Conservation (phyloP, 148 eudicot species). For the Drosera capensis region DNA sequence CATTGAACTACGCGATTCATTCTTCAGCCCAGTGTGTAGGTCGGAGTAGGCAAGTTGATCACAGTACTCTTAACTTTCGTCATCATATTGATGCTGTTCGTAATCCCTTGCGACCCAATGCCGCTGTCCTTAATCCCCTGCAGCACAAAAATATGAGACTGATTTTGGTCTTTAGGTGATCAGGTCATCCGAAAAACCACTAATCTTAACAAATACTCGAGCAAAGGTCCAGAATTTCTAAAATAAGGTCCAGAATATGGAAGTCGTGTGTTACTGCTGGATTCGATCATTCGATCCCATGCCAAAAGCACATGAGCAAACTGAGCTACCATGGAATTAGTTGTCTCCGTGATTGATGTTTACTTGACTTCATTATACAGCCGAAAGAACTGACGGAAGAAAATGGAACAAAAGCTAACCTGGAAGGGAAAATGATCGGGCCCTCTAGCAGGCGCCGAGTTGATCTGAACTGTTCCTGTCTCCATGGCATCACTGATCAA, state of each 20-base stretch:
- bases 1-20: neutral
- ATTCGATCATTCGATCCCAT: no score
- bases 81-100: constrained; percentile 97
- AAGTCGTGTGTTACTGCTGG: no score
- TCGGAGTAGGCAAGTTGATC: constrained; percentile 82
- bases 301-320: no score
- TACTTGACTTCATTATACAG: neutral
- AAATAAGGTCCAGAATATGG: no score
- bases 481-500: constrained; percentile 97
- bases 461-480: constrained; percentile 89
- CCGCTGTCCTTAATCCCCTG: constrained; percentile 99
- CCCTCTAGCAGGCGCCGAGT: constrained; percentile 97
- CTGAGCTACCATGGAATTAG: neutral
- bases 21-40: constrained; percentile 75
- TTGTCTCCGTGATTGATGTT: neutral
- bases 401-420: constrained; percentile 17
- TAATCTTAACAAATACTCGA: neutral
- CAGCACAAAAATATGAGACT: neutral
- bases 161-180: neutral
- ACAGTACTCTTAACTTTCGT: constrained; percentile 91
- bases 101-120: constrained; percentile 89
- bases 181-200: neutral
- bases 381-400: neutral
- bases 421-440: constrained; percentile 98
- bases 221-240: neutral